Evolutionary conservation across 2,329 filamentous ascomycete species (phyloP).

Genomic region (Ophiocordyceps sinensis): DNA sequence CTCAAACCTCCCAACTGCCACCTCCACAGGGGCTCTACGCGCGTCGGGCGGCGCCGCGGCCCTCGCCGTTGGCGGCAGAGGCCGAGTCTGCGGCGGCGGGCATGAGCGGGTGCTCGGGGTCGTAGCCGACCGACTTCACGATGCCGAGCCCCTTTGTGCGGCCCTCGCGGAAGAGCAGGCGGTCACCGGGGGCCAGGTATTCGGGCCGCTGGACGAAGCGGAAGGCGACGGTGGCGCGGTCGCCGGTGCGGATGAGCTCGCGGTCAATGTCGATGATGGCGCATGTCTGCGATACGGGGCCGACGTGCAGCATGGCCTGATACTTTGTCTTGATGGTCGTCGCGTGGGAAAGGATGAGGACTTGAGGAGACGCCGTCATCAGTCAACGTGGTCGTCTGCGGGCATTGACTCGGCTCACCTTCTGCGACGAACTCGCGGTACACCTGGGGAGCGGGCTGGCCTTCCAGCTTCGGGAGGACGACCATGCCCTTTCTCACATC

Average conservation of each 20-base stretch:
- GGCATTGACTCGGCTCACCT: constrained; percentile 26
- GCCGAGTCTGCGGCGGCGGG: not conserved
- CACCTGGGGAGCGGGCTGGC: constrained; percentile 54
- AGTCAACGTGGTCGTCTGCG: not conserved
- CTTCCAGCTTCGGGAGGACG: constrained; percentile 70
- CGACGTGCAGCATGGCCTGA: constrained; percentile 96
- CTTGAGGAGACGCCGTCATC: constrained; percentile 22
- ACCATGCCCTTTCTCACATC: constrained; percentile 98
- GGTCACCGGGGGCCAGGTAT: constrained; percentile 76
- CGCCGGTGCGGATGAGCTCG: constrained; percentile 87
- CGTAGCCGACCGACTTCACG: constrained; percentile 82
- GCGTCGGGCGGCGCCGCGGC: constrained; percentile 1
- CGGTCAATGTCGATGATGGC: constrained; percentile 95
- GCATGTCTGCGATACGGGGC: constrained; percentile 88
- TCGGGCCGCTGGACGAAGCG: constrained; percentile 89
- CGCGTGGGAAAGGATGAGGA: constrained; percentile 86
- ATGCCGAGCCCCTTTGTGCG: constrained; percentile 92
- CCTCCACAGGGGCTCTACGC: not conserved
- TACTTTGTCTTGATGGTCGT: constrained; percentile 96
- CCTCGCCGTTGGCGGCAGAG: not conserved
- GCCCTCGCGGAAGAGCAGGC: constrained; percentile 85
- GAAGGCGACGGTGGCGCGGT: constrained; percentile 88
- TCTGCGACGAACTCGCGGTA: constrained; percentile 67
- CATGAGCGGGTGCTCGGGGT: constrained; percentile 39
- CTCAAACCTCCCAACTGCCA: not conserved